phyloP scores from a whole-genome alignment of 306 rosid genomes.

The Carpinus viminea region DNA sequence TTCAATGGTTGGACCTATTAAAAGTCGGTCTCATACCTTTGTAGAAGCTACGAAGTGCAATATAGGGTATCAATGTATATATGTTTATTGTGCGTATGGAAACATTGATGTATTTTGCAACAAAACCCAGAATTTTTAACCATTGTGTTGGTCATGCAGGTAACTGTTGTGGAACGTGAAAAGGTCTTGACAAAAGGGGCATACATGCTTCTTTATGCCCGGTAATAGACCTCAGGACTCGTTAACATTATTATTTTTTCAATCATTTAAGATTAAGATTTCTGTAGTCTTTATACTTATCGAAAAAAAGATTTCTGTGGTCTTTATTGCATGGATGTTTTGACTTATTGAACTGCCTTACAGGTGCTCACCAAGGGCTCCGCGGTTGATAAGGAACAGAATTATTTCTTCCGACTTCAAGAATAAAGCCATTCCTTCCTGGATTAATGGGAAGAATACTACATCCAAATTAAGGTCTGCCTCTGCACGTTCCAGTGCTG shows the following conservation, averaged over 20 bases:
- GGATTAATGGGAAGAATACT: constrained; percentile 42
- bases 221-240: constrained; percentile 45
- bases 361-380: constrained; percentile 95
- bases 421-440: constrained; percentile 39
- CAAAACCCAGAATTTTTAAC: background rate
- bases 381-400: constrained; percentile 63
- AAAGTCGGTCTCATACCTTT: no score
- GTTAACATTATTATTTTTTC: background rate
- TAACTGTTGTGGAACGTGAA: constrained; percentile 68
- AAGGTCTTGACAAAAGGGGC: constrained; percentile 81
- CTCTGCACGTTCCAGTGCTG: constrained; percentile 31
- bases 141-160: constrained; percentile 50
- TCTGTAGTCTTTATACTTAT: constrained; percentile 5
- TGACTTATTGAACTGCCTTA: constrained; percentile 28
- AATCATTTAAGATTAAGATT: background rate
- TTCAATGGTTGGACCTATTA: background rate
- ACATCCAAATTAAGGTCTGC: constrained; percentile 36
- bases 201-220: constrained; percentile 91
- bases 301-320: constrained; percentile 16
- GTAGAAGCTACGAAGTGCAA: no score
- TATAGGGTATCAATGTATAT: no score
- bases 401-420: constrained; percentile 53
- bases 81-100: background rate
- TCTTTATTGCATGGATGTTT: constrained; percentile 15
- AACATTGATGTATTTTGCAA: background rate